A percentile compares a stretch with the other conserved stretches of the same genome.
Conservation (phyloP, 164 flowering plant species). For the Malania oleifera region DNA sequence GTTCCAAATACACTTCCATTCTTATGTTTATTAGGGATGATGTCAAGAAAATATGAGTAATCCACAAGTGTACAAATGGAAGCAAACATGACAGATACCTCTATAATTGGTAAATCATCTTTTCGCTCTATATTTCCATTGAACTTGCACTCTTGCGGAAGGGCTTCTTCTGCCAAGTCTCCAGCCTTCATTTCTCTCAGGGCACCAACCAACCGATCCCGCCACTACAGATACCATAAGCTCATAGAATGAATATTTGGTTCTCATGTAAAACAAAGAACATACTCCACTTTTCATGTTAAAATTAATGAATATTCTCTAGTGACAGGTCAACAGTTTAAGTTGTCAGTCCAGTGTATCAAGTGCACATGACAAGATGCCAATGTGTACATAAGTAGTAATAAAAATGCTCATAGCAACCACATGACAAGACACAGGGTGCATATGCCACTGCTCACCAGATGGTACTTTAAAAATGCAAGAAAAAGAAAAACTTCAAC, state of each 20-base stretch:
- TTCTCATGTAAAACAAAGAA: background rate
- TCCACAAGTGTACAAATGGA: background rate
- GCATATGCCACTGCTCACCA: no score
- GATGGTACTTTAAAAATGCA: no score
- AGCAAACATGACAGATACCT: constrained; percentile 22
- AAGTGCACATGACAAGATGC: no score
- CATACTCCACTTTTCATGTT: background rate
- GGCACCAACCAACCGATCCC: constrained; percentile 68
- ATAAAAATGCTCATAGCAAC: background rate
- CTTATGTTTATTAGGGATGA: background rate
- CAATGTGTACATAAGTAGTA: no score
- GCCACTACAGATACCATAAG: constrained; percentile 57
- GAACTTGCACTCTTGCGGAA: constrained; percentile 27
- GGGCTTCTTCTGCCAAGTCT: constrained; percentile 30
- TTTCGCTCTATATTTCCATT: constrained; percentile 33
- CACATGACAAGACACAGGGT: constrained; percentile 1
- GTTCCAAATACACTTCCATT: background rate
- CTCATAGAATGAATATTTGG: background rate
- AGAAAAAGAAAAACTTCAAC: no score
- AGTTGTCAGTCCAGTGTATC: background rate
- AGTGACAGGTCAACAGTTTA: background rate
- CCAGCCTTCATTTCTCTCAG: constrained; percentile 57
- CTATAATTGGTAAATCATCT: constrained; percentile 19
- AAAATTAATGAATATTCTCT: no score
- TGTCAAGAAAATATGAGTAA: background rate